Conservation (phyloP, 164 flowering plant species). For the Sedum album region DNA sequence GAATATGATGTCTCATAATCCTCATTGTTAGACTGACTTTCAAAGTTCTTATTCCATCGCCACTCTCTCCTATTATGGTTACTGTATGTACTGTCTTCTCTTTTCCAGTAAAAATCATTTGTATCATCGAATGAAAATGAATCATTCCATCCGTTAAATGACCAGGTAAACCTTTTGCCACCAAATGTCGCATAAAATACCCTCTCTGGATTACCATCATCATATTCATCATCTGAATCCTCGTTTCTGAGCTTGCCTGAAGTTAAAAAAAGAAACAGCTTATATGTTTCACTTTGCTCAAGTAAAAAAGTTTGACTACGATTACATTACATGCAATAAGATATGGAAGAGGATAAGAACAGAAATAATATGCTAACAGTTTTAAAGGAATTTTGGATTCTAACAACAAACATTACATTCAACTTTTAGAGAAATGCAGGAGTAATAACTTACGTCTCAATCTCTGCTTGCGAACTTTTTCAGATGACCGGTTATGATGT, state of each 20-base stretch:
- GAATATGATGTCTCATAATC: constrained; percentile 8
- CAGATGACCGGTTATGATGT: background rate
- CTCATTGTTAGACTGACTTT: constrained; percentile 39
- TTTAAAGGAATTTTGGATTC: too few relatives aligned
- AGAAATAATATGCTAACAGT: too few relatives aligned
- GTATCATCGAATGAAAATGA: constrained; percentile 6
- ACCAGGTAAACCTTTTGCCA: constrained; percentile 2
- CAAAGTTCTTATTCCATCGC: constrained; percentile 30
- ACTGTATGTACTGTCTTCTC: constrained; percentile 23
- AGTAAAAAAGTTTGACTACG: too few relatives aligned
- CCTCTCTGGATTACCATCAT: background rate
- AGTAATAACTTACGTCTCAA: constrained; percentile 2
- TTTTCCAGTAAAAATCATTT: constrained; percentile 58
- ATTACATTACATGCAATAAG: too few relatives aligned
- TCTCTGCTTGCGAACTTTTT: background rate
- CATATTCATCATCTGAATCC: constrained; percentile 1
- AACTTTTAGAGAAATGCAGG: background rate
- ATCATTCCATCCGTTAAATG: constrained; percentile 3
- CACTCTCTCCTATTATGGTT: constrained; percentile 16
- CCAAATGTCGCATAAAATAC: constrained; percentile 4
- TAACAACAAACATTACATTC: background rate
- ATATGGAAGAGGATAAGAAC: too few relatives aligned
- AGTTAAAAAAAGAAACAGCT: background rate
- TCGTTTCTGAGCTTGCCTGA: constrained; percentile 6
- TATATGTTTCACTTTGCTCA: too few relatives aligned